Base-by-base conservation (phyloP, 163 green algal species). In the Chlamydomonas reinhardtii region DNA sequence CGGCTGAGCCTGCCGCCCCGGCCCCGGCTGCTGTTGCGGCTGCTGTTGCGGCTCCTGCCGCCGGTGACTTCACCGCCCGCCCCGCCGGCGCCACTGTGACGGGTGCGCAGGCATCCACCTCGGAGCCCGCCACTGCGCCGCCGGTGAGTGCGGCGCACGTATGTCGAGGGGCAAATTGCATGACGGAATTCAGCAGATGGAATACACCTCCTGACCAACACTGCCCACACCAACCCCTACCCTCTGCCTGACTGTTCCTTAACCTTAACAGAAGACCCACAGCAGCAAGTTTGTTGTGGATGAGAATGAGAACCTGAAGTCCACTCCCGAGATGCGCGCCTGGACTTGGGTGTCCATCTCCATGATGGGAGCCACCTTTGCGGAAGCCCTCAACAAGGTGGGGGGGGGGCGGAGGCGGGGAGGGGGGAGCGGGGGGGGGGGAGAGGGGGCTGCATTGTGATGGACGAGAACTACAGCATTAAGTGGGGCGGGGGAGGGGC, bases 231-330 rank as follows among this genome's bases (percentile, higher is more conserved):
- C n/a, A n/a, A n/a, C n/a, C n/a, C n/a, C n/a, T n/a, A n/a, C n/a
- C n/a, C n/a, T n/a, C n/a, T n/a, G n/a, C n/a, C n/a, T n/a, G n/a
- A n/a, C n/a, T n/a, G n/a, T n/a, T n/a, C n/a, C n/a, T n/a, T n/a
- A n/a, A n/a, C n/a, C n/a, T n/a, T n/a, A 48, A 8, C 39, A 48
- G 48, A 22, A 56, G 48, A 14, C 9, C 11, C 48, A 56, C 48
- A 17, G 8, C 31, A 86, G 79, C 82, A 95, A 95, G 81, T 93
- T 77, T 69, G 79, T 90, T 6, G 91, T 95, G 54, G 90, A 93
- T 34, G 85, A 90, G 32, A 84, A 43, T 24, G 91, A 94, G 85
- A 75, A 89, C 37, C 85, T 95, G 0, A 90, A 84, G 32, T 85
- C 54, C 39, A 94, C 87, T 0, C 39, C 27, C 0, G 90, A 94